Base-by-base conservation (phyloP, 495 filamentous ascomycete genomes). In the Tuber borchii region DNA sequence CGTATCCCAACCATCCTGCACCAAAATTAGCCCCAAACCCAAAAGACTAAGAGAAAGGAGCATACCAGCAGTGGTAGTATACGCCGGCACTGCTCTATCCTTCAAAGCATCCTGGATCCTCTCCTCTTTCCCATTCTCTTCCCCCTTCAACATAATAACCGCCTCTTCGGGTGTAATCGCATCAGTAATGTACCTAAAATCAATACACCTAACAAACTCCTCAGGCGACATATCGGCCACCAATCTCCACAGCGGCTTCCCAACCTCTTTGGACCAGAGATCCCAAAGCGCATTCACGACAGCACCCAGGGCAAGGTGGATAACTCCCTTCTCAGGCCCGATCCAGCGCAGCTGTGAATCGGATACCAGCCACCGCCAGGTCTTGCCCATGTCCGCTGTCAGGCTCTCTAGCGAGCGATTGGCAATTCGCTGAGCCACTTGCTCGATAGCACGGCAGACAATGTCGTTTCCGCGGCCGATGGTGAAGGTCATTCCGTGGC, bases 401-500 rank as follows among this genome's bases (percentile, higher is more conserved):
- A 97, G 87, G 70, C 89, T 90, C 61, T 90, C 89, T 74, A 97
- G 90, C 26, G 91, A 90, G 74, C 90, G 90, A 80, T 89, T 89
- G 42, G 88, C 85, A 75, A 97, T 86, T 72, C 93, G 92, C 45
- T 90, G 87, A 46, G 91, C 90, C 17, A 97, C 86, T 82, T 92
- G 87, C 78, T 88, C 85, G 83, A 97, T 97, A 74, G 94, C 94
- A 46, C 88, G 83, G 87, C 93, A 95, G 84, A 97, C 93, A 76
- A 97, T 90, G 84, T 97, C 93, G 85, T 97, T 97, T 78, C 94
- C 94, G 77, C 94, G 93, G 83, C 94, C 94, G 80, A 97, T 97
- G 48, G 94, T 97, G 87, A 97, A 97, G 79, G 94, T 97, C 94
- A 97, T 97, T 82, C 93, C 93, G 82, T 97, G 94, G 70, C 94